Evolutionary conservation across 768 basidiomycete genomes (phyloP).

Genomic region (Lyophyllum semitale): DNA sequence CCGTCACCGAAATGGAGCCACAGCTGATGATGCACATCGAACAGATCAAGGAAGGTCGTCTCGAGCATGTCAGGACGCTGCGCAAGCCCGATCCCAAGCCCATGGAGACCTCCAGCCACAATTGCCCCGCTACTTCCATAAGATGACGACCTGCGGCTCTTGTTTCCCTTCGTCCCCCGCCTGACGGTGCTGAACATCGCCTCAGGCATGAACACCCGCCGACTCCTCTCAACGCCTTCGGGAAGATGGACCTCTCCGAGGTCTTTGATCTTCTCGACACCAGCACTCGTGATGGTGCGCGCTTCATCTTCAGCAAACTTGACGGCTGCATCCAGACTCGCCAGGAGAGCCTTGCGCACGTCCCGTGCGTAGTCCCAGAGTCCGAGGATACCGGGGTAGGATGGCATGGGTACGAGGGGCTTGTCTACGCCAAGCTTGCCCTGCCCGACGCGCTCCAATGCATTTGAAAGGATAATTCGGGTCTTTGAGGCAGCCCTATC

Average conservation of each 20-base stretch:
- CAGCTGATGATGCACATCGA: constrained; percentile 84
- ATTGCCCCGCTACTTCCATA: constrained; percentile 47
- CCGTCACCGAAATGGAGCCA: constrained; percentile 66
- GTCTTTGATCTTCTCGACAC: constrained; percentile 65
- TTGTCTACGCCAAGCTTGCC: constrained; percentile 70
- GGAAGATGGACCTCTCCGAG: constrained; percentile 82
- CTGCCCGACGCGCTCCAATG: constrained; percentile 74
- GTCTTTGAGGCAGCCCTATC: constrained; percentile 54
- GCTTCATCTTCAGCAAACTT: constrained; percentile 83
- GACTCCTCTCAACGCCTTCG: constrained; percentile 75
- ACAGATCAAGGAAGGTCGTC: constrained; percentile 79
- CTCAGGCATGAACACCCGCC: constrained; percentile 91
- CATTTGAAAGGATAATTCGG: constrained; percentile 58
- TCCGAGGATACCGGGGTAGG: constrained; percentile 80
- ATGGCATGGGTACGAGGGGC: constrained; percentile 56
- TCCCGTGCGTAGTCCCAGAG: constrained; percentile 87
- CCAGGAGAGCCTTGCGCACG: constrained; percentile 75
- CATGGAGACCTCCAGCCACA: constrained; percentile 76
- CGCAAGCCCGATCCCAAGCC: constrained; percentile 82
- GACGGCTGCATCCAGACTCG: constrained; percentile 80
- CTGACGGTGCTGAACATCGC: constrained; percentile 85
- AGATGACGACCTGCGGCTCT: constrained; percentile 37
- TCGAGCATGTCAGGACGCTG: constrained; percentile 78
- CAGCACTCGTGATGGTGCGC: constrained; percentile 59
- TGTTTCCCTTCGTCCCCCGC: constrained; percentile 41